Conservation (phyloP, 2,329 filamentous ascomycete genomes). For the Alternaria sp. region DNA sequence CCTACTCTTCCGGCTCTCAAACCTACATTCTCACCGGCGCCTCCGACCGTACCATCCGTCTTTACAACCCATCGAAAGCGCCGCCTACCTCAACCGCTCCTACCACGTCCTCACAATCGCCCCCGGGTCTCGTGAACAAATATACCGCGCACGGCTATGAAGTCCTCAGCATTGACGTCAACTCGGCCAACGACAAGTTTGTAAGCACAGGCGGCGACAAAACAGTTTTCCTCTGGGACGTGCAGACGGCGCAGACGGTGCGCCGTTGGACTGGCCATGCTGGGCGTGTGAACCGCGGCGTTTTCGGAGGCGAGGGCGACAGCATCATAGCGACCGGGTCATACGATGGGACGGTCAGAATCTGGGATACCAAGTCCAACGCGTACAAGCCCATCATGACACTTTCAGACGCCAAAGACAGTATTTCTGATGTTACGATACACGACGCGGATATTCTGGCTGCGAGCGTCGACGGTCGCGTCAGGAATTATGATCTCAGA, state of each 20-base stretch:
- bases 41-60: constrained; percentile 82
- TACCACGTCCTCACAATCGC: constrained; percentile 29
- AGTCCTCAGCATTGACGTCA: constrained; percentile 80
- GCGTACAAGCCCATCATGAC: constrained; percentile 73
- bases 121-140: constrained; percentile 74
- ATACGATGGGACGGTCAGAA: constrained; percentile 76
- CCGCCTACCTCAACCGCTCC: constrained; percentile 47
- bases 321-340: constrained; percentile 74
- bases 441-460: constrained; percentile 66
- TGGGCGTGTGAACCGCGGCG: constrained; percentile 78
- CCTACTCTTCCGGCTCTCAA: constrained; percentile 58
- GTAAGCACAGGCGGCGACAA: constrained; percentile 90
- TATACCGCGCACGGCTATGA: constrained; percentile 93
- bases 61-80: constrained; percentile 78
- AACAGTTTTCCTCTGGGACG: constrained; percentile 93
- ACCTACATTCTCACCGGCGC: constrained; percentile 80
- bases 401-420: constrained; percentile 76
- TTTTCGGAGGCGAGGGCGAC: constrained; percentile 80
- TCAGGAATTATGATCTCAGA: constrained; percentile 83
- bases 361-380: constrained; percentile 64
- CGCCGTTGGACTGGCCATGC: constrained; percentile 78
- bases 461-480: constrained; percentile 84
- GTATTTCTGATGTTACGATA: constrained; percentile 60
- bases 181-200: constrained; percentile 81
- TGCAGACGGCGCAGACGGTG: constrained; percentile 78